A percentile compares a stretch with the other conserved stretches of the same genome.
Conservation (phyloP, 1,284 basidiomycete species). For the Serendipita sp. region DNA sequence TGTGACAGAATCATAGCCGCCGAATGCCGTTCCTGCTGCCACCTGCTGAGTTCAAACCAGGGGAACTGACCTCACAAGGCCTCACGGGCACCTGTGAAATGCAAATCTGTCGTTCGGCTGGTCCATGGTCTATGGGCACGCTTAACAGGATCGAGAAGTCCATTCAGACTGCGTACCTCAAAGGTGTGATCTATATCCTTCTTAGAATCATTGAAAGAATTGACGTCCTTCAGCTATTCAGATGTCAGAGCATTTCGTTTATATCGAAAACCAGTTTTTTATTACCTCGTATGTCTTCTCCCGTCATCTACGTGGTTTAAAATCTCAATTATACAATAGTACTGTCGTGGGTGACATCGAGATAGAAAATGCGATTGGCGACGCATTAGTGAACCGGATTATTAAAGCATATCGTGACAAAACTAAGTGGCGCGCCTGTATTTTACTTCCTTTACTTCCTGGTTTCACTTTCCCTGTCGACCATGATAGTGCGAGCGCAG, state of each 20-base stretch:
- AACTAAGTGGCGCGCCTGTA: slow-evolving; percentile 81
- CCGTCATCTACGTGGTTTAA: background rate
- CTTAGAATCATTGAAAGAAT: background rate
- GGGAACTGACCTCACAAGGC: slow-evolving; percentile 67
- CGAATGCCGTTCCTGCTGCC: slow-evolving; percentile 91
- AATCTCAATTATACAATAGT: slow-evolving; percentile 25
- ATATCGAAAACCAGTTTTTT: slow-evolving; percentile 98
- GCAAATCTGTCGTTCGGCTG: slow-evolving; percentile 90
- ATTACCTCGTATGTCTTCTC: slow-evolving; percentile 66
- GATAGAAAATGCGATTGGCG: slow-evolving; percentile 89
- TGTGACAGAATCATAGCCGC: slow-evolving; percentile 67
- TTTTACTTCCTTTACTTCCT: slow-evolving; percentile 85
- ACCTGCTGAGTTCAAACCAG: slow-evolving; percentile 79
- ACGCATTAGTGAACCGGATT: slow-evolving; percentile 85
- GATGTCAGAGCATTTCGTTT: slow-evolving; percentile 85
- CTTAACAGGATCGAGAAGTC: slow-evolving; percentile 77
- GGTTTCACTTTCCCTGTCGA: slow-evolving; percentile 93
- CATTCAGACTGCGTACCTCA: slow-evolving; percentile 88
- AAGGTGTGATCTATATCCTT: slow-evolving; percentile 37
- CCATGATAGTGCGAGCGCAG: slow-evolving; percentile 80
- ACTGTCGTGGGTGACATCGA: slow-evolving; percentile 76
- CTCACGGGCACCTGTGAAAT: slow-evolving; percentile 94
- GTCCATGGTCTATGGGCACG: slow-evolving; percentile 94
- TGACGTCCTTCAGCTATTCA: slow-evolving; percentile 57
- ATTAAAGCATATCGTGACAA: slow-evolving; percentile 76